Evolutionary conservation across 169 alveolate genomes (phyloP), one percentile per base, ranked within the genome.

Genomic region (Theileria orientalis): DNA sequence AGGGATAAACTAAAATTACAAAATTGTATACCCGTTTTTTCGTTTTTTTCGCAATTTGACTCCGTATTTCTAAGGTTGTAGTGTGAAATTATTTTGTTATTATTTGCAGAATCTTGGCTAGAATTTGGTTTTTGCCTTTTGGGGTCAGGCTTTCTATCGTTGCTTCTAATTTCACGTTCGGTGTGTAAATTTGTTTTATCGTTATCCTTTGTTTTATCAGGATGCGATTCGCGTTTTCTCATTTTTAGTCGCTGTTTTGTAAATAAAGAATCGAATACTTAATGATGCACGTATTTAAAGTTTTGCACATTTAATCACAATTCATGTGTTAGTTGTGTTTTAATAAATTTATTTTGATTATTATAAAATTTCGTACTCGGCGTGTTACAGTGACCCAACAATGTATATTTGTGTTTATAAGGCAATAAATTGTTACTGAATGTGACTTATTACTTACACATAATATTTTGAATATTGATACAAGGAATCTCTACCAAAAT

Each of bases 361-460:
- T 16, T 23, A 30, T 11, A 52, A 11, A 52, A 8, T 14, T 16
- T 52, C n/a, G 62, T 52, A 52, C 62, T 11, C 62, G n/a, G 11
- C n/a, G 62, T 52, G 62, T 52, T 52, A 52, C 62, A 52, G n/a
- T 21, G 62, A 52, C 62, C 62, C 62, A 52, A 52, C 62, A 52
- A 52, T 52, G 19, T n/a, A n/a, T n/a, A n/a, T n/a, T n/a, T n/a
- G n/a, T n/a, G n/a, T n/a, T n/a, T n/a, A n/a, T n/a, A n/a, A n/a
- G n/a, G n/a, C n/a, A n/a, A n/a, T n/a, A n/a, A n/a, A n/a, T n/a
- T n/a, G n/a, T n/a, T n/a, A n/a, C n/a, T n/a, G n/a, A n/a, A n/a
- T n/a, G n/a, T n/a, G n/a, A n/a, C n/a, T n/a, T n/a, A n/a, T n/a
- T n/a, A n/a, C n/a, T n/a, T n/a, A n/a, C 1, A 46, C 16, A 46